Evolutionary conservation across 2,329 filamentous ascomycete genomes (phyloP), one percentile per base, ranked within the genome.

Genomic region (Cladophialophora bantiana): DNA sequence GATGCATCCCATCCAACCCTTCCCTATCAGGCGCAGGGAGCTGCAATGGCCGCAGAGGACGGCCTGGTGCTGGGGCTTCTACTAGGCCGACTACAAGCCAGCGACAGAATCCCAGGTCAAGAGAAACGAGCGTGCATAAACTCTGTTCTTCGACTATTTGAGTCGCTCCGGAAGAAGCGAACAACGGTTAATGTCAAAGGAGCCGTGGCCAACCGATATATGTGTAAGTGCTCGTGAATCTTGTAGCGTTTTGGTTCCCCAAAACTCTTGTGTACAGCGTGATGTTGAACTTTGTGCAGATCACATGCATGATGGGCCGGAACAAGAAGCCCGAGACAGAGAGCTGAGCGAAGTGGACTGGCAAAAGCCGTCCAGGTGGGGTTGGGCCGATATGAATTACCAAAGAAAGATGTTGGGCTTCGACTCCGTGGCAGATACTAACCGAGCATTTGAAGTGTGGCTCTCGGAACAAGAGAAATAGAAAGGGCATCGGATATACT

Each of bases 41-140:
- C 78, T 9, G 79, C 78, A 20, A 81, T 77, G 15, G 76, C 76
- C 3, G 80, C 80, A 74, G 79, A 82, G 70, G 80, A 82, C 70
- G 80, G 78, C 5, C 74, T 75, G 3, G 79, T 80, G 61, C 74
- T 82, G 0, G 80, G 74, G 7, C 34, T 55, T 10, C 48, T 67
- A 5, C 65, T 67, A 3, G 60, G 59, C n/a, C 26, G 48, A 2
- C 54, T 67, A 2, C 54, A 59, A 38, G 32, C 59, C 42, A 59
- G 32, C 6, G 31, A 35, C 1, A 45, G 26, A 31, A 35, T 63
- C 13, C 54, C 34, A 3, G 59, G 50, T 4, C 12, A 59, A 15
- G 54, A 50, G 1, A 62, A 55, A 45, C 42, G 55, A 35, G 4
- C 42, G 4, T 15, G 31, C 13, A 55, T 67, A 6, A 42, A 63